Base-by-base conservation (phyloP, 2,329 filamentous ascomycete genomes). In the Penicillium italicum region DNA sequence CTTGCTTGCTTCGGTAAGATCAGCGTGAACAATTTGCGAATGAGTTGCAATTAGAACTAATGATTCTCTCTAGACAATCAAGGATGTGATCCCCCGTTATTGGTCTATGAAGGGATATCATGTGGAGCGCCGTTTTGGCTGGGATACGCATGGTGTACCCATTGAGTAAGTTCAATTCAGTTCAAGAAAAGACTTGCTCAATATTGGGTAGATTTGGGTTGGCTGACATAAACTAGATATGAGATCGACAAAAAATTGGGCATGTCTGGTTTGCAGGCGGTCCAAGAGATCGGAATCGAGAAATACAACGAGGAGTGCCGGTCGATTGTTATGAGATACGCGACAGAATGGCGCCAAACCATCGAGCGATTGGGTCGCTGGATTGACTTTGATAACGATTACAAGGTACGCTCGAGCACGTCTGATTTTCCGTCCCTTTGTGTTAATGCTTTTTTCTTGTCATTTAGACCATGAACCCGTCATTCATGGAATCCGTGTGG, bases 351-450 rank as follows among this genome's bases (percentile, higher is more conserved):
- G 93, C 85, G 91, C 67, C 78, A 85, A 60, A 96, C 91, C 26
- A 89, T 97, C 66, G 91, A 96, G 69, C 82, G 93, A 59, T 77
- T 97, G 38, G 93, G 93, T 54, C 87, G 93, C 55, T 97, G 93
- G 93, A 94, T 97, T 67, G 93, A 97, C 75, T 97, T 97, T 66
- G 93, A 97, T 75, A 94, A 96, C 66, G 91, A 97, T 73, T 97
- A 96, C 80, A 96, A 96, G 85, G 86, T 86, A 68, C 20, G 68
- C 51, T 22, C 14, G n/a, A 20, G 10, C 12, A 24, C 11, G 5
- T 36, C 4, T 37, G 18, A 12, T 12, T 18, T n/a, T 44, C 24
- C 43, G 28, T 12, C 22, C 31, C 11, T 9, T 41, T 34, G 37
- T 22, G 33, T 55, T 61, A 41, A 63, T 50, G 7, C n/a, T 26